phyloP scores from a whole-genome alignment of 306 rosid species.

The Nissolia schottii region DNA sequence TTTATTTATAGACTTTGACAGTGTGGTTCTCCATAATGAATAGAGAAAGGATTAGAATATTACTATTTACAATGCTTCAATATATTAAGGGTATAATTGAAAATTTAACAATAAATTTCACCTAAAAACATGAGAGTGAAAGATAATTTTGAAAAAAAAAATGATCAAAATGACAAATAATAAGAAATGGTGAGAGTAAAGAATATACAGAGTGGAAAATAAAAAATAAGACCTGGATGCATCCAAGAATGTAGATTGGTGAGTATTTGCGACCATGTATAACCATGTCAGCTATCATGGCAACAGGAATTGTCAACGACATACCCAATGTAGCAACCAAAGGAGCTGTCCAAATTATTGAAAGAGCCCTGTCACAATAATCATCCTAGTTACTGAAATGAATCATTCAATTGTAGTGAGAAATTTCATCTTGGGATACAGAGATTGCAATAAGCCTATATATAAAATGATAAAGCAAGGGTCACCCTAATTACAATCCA shows the following conservation, averaged over 20 bases:
- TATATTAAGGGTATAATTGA: too few relatives aligned
- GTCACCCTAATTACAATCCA: not conserved
- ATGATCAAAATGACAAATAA: too few relatives aligned
- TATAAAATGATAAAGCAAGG: too few relatives aligned
- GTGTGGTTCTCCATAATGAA: too few relatives aligned
- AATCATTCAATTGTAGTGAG: not conserved
- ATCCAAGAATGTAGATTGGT: conserved; percentile 51
- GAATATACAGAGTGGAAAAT: not conserved
- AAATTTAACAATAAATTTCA: too few relatives aligned
- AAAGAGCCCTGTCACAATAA: conserved; percentile 56
- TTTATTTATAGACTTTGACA: too few relatives aligned
- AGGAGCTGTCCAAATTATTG: conserved; percentile 78
- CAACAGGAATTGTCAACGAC: conserved; percentile 75
- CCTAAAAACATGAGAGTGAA: too few relatives aligned
- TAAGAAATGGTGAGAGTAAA: too few relatives aligned
- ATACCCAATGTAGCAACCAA: conserved; percentile 67
- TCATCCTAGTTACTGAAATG: not conserved
- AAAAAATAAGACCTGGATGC: conserved; percentile 49
- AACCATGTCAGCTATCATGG: conserved; percentile 74
- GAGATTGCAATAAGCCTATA: not conserved
- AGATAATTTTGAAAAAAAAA: too few relatives aligned
- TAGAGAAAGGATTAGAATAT: too few relatives aligned
- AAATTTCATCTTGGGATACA: not conserved
- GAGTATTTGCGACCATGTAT: conserved; percentile 64
- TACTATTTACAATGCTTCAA: too few relatives aligned